Percentiles rank a stretch among this genome's conserved stretches.
These are phyloP conservation scores for Platanthera guangdongensis DNA, from an alignment of 106 monocot species.

Conservation along the genomic window DNA sequence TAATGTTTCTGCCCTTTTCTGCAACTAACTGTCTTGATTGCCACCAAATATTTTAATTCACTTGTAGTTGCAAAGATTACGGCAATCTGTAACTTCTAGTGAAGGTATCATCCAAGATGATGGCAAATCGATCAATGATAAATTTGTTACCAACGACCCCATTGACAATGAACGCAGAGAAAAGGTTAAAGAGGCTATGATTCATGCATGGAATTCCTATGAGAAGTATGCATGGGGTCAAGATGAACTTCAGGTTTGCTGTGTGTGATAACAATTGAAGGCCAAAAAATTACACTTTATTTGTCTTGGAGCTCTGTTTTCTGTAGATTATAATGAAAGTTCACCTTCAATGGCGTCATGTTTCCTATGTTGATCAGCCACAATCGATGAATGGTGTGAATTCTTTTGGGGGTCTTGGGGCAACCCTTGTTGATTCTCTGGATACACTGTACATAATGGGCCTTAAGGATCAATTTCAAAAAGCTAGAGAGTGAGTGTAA, in stretches of 20 bases:
- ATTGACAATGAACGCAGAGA: conserved; percentile 37
- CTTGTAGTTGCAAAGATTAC: conserved; percentile 21
- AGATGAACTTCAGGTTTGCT: conserved; percentile 50
- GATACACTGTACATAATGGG: conserved; percentile 74
- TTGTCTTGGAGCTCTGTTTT: background rate
- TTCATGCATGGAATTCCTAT: conserved; percentile 71
- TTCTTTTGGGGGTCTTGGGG: conserved; percentile 67
- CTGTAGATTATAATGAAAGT: conserved; percentile 5
- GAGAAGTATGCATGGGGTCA: conserved; percentile 66
- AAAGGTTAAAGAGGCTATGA: conserved; percentile 74
- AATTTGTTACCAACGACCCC: conserved; percentile 18
- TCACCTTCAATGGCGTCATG: background rate
- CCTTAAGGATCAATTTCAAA: conserved; percentile 46
- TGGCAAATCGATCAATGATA: background rate
- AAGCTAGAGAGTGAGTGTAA: conserved; percentile 57
- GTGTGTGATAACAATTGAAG: background rate
- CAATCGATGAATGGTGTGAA: conserved; percentile 47
- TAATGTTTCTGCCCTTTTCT: background rate
- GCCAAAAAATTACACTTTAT: background rate
- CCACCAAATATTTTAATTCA: background rate
- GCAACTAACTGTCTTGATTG: background rate
- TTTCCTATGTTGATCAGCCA: conserved; percentile 33
- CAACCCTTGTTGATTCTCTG: conserved; percentile 58
- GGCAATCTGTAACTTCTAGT: conserved; percentile 11
- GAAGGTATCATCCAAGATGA: background rate